These are phyloP conservation scores for Metrosideros polymorpha DNA, from an alignment of 441 rosid species.

Conservation along the genomic window DNA sequence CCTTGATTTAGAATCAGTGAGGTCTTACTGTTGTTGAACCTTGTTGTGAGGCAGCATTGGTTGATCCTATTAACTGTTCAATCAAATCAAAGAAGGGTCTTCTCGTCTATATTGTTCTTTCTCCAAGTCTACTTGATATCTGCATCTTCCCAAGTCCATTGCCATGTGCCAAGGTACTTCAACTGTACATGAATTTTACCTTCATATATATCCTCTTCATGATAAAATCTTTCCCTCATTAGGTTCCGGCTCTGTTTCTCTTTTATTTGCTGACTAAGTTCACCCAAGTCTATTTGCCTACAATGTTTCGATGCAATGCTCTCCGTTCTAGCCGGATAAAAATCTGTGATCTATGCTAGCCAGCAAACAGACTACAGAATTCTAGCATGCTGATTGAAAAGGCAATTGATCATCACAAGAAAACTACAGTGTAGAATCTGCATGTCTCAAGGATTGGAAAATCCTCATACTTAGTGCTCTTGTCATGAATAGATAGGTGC, in stretches of 20 bases:
- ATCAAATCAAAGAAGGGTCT: no score
- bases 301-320: background rate
- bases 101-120: background rate
- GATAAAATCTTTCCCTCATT: background rate
- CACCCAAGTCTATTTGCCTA: background rate
- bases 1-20: no score
- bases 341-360: background rate
- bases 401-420: background rate
- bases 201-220: no score
- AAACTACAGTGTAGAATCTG: background rate
- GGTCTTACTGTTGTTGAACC: no score
- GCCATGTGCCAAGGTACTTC: background rate
- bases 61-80: no score
- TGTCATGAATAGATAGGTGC: background rate
- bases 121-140: background rate
- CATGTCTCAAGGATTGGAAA: background rate
- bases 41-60: no score
- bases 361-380: background rate
- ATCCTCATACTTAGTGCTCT: background rate
- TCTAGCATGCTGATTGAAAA: background rate
- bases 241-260: background rate
- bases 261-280: background rate
- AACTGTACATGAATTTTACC: background rate
- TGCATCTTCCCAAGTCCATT: background rate
- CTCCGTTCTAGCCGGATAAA: no score